Evolutionary conservation across 2,329 filamentous ascomycete genomes (phyloP).

Genomic region (Colletotrichum abscissum): DNA sequence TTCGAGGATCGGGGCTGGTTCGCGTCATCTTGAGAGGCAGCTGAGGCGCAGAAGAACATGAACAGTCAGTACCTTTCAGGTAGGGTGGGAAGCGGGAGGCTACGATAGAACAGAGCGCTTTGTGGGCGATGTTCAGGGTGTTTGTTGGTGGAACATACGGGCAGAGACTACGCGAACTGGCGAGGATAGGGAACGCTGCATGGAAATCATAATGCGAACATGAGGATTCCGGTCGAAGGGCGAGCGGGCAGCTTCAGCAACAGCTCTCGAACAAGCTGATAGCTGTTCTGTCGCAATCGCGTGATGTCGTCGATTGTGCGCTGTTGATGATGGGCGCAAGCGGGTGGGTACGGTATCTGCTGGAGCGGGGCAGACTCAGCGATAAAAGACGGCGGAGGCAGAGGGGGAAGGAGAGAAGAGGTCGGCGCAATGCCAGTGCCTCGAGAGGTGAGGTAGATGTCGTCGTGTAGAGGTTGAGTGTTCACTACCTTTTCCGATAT

Average conservation of each 20-base stretch:
- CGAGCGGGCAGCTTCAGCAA: conserved; percentile 50
- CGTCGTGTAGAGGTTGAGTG: not conserved
- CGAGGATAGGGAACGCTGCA: conserved; percentile 72
- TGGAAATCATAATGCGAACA: conserved; percentile 67
- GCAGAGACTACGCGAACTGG: conserved; percentile 68
- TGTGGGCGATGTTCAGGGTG: conserved; percentile 13
- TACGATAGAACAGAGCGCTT: not conserved
- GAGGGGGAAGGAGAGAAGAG: conserved; percentile 7
- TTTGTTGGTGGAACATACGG: conserved; percentile 61
- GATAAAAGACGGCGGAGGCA: not conserved
- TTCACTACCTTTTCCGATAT: not conserved
- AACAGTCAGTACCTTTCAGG: conserved; percentile 34
- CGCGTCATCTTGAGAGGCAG: conserved; percentile 62
- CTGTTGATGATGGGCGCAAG: not conserved
- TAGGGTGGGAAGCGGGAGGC: conserved; percentile 1
- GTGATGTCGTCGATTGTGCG: not conserved
- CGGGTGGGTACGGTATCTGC: not conserved
- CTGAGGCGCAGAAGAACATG: conserved; percentile 46
- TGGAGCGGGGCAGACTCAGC: conserved; percentile 26
- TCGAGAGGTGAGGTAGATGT: not conserved
- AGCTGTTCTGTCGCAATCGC: conserved; percentile 27
- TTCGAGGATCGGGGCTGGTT: conserved; percentile 44
- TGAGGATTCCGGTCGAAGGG: conserved; percentile 45
- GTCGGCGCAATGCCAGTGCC: conserved; percentile 30
- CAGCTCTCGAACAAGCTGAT: conserved; percentile 37